These are phyloP conservation scores for Caloboletus firmus DNA, from an alignment of 1,284 basidiomycete species.

Conservation along the genomic window DNA sequence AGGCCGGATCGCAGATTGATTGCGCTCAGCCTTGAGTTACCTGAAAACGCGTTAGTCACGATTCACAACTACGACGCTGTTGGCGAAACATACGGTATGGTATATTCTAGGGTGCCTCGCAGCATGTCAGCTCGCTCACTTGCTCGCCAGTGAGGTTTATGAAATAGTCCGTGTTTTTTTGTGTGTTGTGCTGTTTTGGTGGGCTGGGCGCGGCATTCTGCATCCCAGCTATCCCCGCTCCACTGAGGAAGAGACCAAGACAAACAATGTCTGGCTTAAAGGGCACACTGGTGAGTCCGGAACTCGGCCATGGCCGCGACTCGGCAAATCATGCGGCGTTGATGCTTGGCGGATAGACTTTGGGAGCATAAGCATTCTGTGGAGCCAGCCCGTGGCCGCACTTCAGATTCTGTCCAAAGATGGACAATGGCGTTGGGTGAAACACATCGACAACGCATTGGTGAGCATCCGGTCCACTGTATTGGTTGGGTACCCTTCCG, in stretches of 20 bases:
- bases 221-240: constrained; percentile 42
- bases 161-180: constrained; percentile 39
- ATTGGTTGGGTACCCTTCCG: neutral
- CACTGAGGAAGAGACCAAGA: constrained; percentile 53
- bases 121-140: constrained; percentile 4
- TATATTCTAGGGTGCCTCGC: neutral
- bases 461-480: constrained; percentile 32
- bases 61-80: constrained; percentile 48
- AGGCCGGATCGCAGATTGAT: constrained; percentile 42
- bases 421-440: constrained; percentile 58
- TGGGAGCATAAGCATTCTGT: constrained; percentile 57
- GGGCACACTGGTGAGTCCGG: constrained; percentile 54
- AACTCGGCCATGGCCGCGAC: neutral
- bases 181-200: neutral
- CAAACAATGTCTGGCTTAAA: constrained; percentile 59
- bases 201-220: neutral
- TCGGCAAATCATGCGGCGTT: neutral
- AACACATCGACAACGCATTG: constrained; percentile 58
- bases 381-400: constrained; percentile 59
- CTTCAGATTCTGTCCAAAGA: constrained; percentile 56
- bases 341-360: constrained; percentile 42
- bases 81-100: constrained; percentile 48
- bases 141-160: constrained; percentile 44
- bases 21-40: constrained; percentile 59
- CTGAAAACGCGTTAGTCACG: constrained; percentile 54